Evolutionary conservation across 257 asterid species (phyloP), one percentile per base, ranked within the genome.

Genomic region (Knoxia roxburghii): DNA sequence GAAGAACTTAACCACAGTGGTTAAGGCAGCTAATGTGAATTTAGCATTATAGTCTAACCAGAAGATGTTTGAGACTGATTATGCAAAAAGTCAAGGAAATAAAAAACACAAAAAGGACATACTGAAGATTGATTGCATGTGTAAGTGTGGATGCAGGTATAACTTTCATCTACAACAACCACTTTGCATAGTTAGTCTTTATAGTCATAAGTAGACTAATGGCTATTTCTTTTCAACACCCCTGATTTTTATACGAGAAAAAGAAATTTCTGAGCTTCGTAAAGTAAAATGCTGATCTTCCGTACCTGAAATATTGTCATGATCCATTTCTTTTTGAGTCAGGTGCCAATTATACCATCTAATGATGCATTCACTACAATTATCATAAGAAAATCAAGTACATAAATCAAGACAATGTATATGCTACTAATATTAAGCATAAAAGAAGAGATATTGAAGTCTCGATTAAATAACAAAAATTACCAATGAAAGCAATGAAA

Each of bases 401-500:
- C 76, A 40, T 35, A 46, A 70, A 50, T 58, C 23, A 15, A 45
- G 18, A 64, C 41, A 53, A 30, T 54, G 58, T 46, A 37, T 46
- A 52, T 17, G 63, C 15, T n/a, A 65, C 8, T 18, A 67, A 45
- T 61, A 54, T 37, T 46, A 62, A 41, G 74, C 10, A 35, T 54
- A 52, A 30, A 35, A 67, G 68, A 68, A 27, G 26, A 27, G 26
- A 54, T 33, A 73, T 41, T 20, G 49, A 40, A 15, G 43, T 27
- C 43, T n/a, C 24, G 59, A 27, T 75, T 18, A 0, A 17, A 17
- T 12, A 40, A 53, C 69, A 21, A 6, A 30, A 65, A 83, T 81
- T 72, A 90, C 99, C 97, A 84, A 72, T 93, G 99, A 82, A 93
- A 90, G 78, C 99, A 93, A 74, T 93, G 99, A 81, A 86, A 93